phyloP scores from a whole-genome alignment of 2,329 filamentous ascomycete species.

The Nemania serpens region DNA sequence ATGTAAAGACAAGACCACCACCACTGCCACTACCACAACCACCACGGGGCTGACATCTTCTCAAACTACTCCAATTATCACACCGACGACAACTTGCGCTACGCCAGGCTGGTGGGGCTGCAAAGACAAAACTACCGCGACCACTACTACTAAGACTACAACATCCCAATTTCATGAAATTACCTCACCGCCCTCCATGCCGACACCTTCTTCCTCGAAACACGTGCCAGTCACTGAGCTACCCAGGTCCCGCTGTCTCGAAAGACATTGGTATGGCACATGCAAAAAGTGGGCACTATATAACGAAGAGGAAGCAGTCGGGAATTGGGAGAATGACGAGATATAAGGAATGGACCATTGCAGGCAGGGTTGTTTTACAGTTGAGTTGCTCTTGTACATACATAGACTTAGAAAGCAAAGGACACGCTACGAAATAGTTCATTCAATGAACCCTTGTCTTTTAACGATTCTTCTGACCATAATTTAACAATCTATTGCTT shows the following conservation, averaged over 20 bases:
- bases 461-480: no score
- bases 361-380: neutral
- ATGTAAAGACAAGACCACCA: slow-evolving; percentile 67
- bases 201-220: slow-evolving; percentile 25
- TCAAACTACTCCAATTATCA: slow-evolving; percentile 41
- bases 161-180: slow-evolving; percentile 31
- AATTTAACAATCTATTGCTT: no score
- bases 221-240: slow-evolving; percentile 18
- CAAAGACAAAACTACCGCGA: slow-evolving; percentile 56
- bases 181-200: slow-evolving; percentile 36
- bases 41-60: slow-evolving; percentile 49
- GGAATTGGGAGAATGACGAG: slow-evolving; percentile 33
- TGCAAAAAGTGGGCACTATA: slow-evolving; percentile 36
- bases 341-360: slow-evolving; percentile 29
- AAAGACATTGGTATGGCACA: slow-evolving; percentile 37
- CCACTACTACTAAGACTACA: slow-evolving; percentile 40
- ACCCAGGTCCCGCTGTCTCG: slow-evolving; percentile 32
- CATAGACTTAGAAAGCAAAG: slow-evolving; percentile 11
- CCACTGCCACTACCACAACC: slow-evolving; percentile 51
- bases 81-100: slow-evolving; percentile 43
- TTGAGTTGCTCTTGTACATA: slow-evolving; percentile 22
- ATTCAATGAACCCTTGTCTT: slow-evolving; percentile 1
- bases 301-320: slow-evolving; percentile 1
- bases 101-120: slow-evolving; percentile 61
- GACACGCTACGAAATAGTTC: neutral